Percentiles rank a stretch among this genome's conserved stretches.
phyloP scores from a whole-genome alignment of 2,329 filamentous ascomycete genomes.

The Macroventuria anomochaeta region DNA sequence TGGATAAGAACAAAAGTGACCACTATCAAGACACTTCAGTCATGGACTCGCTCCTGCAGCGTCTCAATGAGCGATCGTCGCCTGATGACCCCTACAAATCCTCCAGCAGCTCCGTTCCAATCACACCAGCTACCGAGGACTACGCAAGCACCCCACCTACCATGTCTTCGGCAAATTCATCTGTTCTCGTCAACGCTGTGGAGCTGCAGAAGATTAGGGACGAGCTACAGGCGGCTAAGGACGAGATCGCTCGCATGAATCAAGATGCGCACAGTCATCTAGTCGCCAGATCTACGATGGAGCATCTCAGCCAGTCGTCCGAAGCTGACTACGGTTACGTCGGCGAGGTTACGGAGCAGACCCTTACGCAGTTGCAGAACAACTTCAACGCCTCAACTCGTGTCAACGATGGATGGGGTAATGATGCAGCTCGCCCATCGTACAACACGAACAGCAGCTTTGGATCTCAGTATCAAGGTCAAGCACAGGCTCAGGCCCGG shows the following conservation, averaged over 20 bases:
- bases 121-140: slow-evolving; percentile 66
- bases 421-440: slow-evolving; percentile 31
- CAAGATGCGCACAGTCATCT: slow-evolving; percentile 72
- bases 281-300: slow-evolving; percentile 64
- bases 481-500: slow-evolving; percentile 31
- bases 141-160: slow-evolving; percentile 49
- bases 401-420: slow-evolving; percentile 46
- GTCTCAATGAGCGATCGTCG: slow-evolving; percentile 65
- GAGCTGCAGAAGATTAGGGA: slow-evolving; percentile 73
- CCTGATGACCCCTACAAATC: slow-evolving; percentile 62
- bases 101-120: slow-evolving; percentile 65
- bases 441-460: slow-evolving; percentile 36
- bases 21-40: slow-evolving; percentile 36
- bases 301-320: slow-evolving; percentile 61
- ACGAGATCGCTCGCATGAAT: slow-evolving; percentile 73
- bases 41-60: slow-evolving; percentile 72
- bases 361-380: slow-evolving; percentile 58
- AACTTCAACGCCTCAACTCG: slow-evolving; percentile 58
- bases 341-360: slow-evolving; percentile 58
- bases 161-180: slow-evolving; percentile 30
- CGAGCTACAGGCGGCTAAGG: slow-evolving; percentile 74
- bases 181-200: slow-evolving; percentile 52
- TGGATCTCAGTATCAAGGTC: slow-evolving; percentile 22
- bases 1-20: slow-evolving; percentile 58
- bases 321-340: slow-evolving; percentile 57